phyloP scores from a whole-genome alignment of 2,329 filamentous ascomycete species.

The Ascochyta rabiei region DNA sequence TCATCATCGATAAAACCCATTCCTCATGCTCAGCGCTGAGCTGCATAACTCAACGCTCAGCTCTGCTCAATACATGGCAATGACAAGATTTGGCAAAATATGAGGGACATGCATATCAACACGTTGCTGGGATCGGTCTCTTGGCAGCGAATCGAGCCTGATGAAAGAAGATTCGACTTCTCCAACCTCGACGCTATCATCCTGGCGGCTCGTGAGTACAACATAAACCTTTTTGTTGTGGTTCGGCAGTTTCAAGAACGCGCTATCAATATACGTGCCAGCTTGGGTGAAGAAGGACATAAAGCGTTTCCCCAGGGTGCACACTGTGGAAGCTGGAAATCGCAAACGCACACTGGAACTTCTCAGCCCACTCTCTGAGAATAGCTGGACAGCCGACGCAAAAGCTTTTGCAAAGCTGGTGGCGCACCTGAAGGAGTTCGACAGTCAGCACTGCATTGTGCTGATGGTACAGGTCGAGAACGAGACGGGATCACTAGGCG shows the following conservation, averaged over 20 bases:
- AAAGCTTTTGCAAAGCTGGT: slow-evolving; percentile 50
- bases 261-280: slow-evolving; percentile 36
- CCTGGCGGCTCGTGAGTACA: slow-evolving; percentile 46
- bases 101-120: slow-evolving; percentile 52
- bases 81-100: slow-evolving; percentile 50
- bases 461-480: slow-evolving; percentile 66
- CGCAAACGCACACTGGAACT: slow-evolving; percentile 29
- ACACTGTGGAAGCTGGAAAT: slow-evolving; percentile 28
- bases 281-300: slow-evolving; percentile 42
- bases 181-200: slow-evolving; percentile 51
- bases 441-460: slow-evolving; percentile 56
- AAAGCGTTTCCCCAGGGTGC: slow-evolving; percentile 39
- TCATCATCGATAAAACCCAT: slow-evolving; percentile 54
- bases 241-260: slow-evolving; percentile 59
- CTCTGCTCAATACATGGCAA: slow-evolving; percentile 54
- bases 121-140: slow-evolving; percentile 54
- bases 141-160: slow-evolving; percentile 57
- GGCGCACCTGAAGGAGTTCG: slow-evolving; percentile 52
- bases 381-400: slow-evolving; percentile 46
- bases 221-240: slow-evolving; percentile 51
- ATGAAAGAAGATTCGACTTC: slow-evolving; percentile 54
- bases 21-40: slow-evolving; percentile 54
- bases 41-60: slow-evolving; percentile 57
- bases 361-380: slow-evolving; percentile 43
- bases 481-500: slow-evolving; percentile 59